Conservation (phyloP, 2,329 filamentous ascomycete genomes). For the Cercospora berteroae region DNA sequence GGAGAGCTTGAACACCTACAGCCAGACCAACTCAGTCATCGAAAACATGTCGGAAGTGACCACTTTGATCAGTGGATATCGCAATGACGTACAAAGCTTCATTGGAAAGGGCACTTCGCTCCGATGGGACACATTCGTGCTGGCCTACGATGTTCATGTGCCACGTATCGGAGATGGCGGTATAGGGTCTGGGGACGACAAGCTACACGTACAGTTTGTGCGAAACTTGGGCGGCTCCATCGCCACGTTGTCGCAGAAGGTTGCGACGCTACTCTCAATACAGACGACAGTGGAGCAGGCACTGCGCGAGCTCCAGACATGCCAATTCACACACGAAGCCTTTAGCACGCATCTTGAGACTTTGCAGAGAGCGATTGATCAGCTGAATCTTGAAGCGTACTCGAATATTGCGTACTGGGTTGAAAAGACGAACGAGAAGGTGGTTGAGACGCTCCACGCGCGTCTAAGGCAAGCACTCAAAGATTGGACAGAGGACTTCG, state of each 20-base stretch:
- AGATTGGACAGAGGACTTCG: slow-evolving; percentile 87
- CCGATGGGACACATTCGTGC: slow-evolving; percentile 96
- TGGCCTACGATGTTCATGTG: slow-evolving; percentile 89
- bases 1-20: slow-evolving; percentile 94
- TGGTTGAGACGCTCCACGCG: slow-evolving; percentile 75
- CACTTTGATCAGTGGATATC: slow-evolving; percentile 83
- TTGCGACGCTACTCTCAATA: slow-evolving; percentile 72
- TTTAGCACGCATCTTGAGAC: slow-evolving; percentile 79
- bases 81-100: slow-evolving; percentile 81
- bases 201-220: slow-evolving; percentile 84
- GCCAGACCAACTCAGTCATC: slow-evolving; percentile 83
- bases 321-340: slow-evolving; percentile 74
- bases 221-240: slow-evolving; percentile 87
- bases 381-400: slow-evolving; percentile 93
- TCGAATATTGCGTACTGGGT: slow-evolving; percentile 93
- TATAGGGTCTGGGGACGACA: slow-evolving; percentile 30
- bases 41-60: slow-evolving; percentile 82
- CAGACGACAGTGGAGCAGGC: slow-evolving; percentile 80
- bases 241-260: slow-evolving; percentile 84
- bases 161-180: slow-evolving; percentile 53
- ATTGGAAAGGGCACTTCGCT: slow-evolving; percentile 84
- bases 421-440: slow-evolving; percentile 76
- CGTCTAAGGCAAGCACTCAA: slow-evolving; percentile 81
- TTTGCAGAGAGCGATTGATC: slow-evolving; percentile 90
- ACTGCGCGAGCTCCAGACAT: slow-evolving; percentile 77